A percentile compares a stretch with the other conserved stretches of the same genome.
These are phyloP conservation scores for Entoloma clypeatum DNA, from an alignment of 1,284 basidiomycete genomes.

Conservation along the genomic window DNA sequence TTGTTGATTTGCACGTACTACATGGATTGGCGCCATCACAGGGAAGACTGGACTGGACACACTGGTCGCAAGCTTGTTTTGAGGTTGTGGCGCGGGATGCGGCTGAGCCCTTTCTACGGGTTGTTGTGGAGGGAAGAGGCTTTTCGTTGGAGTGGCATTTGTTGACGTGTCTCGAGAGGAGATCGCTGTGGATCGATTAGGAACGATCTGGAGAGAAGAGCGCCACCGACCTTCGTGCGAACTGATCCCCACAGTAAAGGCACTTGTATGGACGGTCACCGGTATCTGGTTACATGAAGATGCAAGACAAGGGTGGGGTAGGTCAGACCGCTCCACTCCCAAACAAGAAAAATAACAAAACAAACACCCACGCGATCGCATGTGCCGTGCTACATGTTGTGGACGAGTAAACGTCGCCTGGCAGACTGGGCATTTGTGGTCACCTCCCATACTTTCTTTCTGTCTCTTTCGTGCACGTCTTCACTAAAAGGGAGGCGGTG, in stretches of 20 bases:
- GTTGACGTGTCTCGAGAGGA: conserved; percentile 83
- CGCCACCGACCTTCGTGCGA: conserved; percentile 73
- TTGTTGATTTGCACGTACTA: conserved; percentile 47
- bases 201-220: conserved; percentile 12
- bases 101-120: conserved; percentile 53
- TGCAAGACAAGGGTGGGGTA: too few species aligned
- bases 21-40: conserved; percentile 58
- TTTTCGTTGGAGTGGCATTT: conserved; percentile 82
- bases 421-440: conserved; percentile 1
- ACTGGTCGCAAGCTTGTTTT: conserved; percentile 83
- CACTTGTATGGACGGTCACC: conserved; percentile 90
- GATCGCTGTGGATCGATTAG: conserved; percentile 49
- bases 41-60: conserved; percentile 73
- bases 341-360: too few species aligned
- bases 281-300: too few species aligned
- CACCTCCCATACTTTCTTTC: too few species aligned
- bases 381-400: conserved; percentile 3
- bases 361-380: conserved; percentile 4
- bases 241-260: conserved; percentile 83
- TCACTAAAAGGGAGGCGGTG: too few species aligned
- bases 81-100: conserved; percentile 68
- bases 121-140: conserved; percentile 39
- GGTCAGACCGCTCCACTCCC: too few species aligned
- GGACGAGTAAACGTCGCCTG: background rate
- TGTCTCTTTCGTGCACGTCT: too few species aligned